phyloP scores from a whole-genome alignment of 106 monocot species.

The Apostasia shenzhenica region DNA sequence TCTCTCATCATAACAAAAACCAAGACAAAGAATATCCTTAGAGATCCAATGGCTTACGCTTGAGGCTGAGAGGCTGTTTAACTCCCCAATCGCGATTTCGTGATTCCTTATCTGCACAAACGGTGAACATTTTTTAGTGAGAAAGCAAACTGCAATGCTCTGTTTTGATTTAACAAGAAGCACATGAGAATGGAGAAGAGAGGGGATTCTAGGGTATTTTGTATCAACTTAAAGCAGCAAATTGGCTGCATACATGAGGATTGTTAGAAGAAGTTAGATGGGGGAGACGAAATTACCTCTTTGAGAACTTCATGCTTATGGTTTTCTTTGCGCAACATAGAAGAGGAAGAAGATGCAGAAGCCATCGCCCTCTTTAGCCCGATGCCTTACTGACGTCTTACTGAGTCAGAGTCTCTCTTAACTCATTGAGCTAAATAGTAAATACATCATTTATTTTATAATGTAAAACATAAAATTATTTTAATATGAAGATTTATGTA shows the following conservation, averaged over 20 bases:
- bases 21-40: too few relatives aligned
- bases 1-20: too few relatives aligned
- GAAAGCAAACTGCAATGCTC: not conserved
- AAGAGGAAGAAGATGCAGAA: not conserved
- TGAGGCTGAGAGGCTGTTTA: conserved; percentile 2
- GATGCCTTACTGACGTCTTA: too few relatives aligned
- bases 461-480: too few relatives aligned
- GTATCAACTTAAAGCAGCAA: not conserved
- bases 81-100: conserved; percentile 6
- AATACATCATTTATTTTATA: too few relatives aligned
- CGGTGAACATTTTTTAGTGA: not conserved
- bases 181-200: not conserved
- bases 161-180: not conserved
- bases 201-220: not conserved
- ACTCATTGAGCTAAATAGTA: too few relatives aligned
- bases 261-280: not conserved
- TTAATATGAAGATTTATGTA: too few relatives aligned
- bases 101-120: conserved; percentile 8
- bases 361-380: too few relatives aligned
- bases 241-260: not conserved
- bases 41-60: not conserved
- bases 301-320: conserved; percentile 1
- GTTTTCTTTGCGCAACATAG: not conserved
- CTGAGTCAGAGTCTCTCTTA: too few relatives aligned
- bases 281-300: not conserved